Base-by-base conservation (phyloP, 139 green algal genomes). In the Coelastrella sp. region DNA sequence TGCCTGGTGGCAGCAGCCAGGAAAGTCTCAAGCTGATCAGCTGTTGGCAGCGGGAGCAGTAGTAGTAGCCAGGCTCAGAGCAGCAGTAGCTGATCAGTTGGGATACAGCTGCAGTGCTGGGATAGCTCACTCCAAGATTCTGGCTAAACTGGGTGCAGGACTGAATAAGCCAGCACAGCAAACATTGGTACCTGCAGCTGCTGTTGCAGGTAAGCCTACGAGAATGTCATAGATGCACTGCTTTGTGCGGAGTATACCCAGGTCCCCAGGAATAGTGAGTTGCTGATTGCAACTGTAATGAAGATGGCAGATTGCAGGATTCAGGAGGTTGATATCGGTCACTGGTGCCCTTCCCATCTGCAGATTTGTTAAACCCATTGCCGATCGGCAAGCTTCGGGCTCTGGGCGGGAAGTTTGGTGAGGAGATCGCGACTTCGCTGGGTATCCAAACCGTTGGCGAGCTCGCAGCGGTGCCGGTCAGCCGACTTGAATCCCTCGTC, bases 101-200 rank as follows among this genome's bases (percentile, higher is more conserved):
- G 92, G 92, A 3, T 98, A 92, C 87, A 98, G 83, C 6, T 97
- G 92, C 88, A 92, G 78, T 64, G 77, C 77, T 50, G 77, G 77
- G 59, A 60, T 84, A 75, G 77, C 59, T 9, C 77, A 84, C 40
- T 96, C 93, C 88, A 98, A 98, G 90, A 89, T 98, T 51, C 79
- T 98, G 86, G 94, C 93, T 32, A 98, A 98, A 89, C 88, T 98
- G 59, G 90, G 89, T 66, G 87, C 89, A 73, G 94, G 89, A 43
- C 83, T 98, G 88, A 90, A 98, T 90, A 98, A 98, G 88, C 95
- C 95, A 11, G 75, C 76, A 0, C 92, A 96, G 86, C 92, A 97
- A 88, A 98, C 95, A 21, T 51, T 98, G 38, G 89, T 98, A 15
- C 89, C 92, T 5, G 67, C 83, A 5, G 67, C 64, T 3, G 89